These are phyloP conservation scores for Umbilicus rupestris DNA, from an alignment of 164 flowering plant genomes.

Conservation along the genomic window DNA sequence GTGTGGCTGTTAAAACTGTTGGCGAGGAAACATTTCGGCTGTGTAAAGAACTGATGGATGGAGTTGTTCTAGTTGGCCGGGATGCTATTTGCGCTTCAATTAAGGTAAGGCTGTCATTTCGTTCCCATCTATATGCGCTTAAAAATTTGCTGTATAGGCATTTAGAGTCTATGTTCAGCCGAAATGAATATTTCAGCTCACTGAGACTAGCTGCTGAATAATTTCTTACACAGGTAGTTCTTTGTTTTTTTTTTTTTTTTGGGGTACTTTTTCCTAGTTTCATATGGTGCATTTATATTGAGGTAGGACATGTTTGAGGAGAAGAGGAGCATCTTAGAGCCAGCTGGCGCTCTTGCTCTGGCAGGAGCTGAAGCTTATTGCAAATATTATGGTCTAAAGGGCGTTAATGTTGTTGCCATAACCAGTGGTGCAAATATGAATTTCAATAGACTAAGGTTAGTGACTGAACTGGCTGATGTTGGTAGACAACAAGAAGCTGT, in stretches of 20 bases:
- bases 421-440: constrained; percentile 99
- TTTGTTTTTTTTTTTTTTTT: not conserved
- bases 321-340: constrained; percentile 93
- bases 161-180: not conserved
- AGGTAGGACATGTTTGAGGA: constrained; percentile 97
- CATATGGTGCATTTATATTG: not conserved
- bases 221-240: not conserved
- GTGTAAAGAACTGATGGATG: constrained; percentile 86
- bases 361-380: constrained; percentile 99
- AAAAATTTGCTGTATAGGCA: not conserved
- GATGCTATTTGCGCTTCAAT: constrained; percentile 99
- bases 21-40: constrained; percentile 90
- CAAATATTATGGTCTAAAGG: constrained; percentile 79
- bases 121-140: not conserved
- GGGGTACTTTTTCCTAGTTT: not conserved
- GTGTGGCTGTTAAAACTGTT: constrained; percentile 95
- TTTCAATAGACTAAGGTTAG: constrained; percentile 83
- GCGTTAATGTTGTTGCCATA: constrained; percentile 66
- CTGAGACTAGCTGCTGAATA: not conserved
- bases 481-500: constrained; percentile 94
- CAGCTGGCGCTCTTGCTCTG: constrained; percentile 95
- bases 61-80: constrained; percentile 90
- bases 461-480: constrained; percentile 93
- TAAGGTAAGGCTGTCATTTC: constrained; percentile 43
- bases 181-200: not conserved